Percentiles rank a stretch among this genome's conserved stretches.
Conservation (phyloP, 73 alveolate genomes). For the Tetrahymena malaccensis region DNA sequence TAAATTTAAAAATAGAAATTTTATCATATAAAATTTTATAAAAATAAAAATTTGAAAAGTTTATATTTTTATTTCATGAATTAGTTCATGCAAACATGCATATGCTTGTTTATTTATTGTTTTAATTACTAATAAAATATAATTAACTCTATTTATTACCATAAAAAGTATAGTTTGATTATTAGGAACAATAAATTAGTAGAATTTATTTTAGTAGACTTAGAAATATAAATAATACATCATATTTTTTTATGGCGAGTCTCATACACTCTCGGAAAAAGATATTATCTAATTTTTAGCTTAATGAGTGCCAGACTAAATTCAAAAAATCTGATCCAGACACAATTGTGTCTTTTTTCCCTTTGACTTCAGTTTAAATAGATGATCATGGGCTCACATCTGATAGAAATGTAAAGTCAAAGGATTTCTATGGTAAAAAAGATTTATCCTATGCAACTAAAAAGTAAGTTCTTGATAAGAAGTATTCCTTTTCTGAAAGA, state of each 20-base stretch:
- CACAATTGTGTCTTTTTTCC: not conserved
- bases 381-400: not conserved
- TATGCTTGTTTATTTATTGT: not conserved
- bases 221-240: too few species aligned
- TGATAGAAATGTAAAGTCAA: not conserved
- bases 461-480: not conserved
- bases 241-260: not conserved
- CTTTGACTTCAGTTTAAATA: not conserved
- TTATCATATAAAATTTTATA: too few species aligned
- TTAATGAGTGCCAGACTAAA: not conserved
- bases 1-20: not conserved
- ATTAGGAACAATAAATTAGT: not conserved
- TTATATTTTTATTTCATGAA: too few species aligned
- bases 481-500: not conserved
- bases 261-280: not conserved
- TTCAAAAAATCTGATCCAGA: not conserved
- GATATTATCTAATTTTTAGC: not conserved
- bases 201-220: not conserved
- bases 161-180: not conserved
- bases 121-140: too few species aligned
- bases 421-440: not conserved
- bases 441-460: not conserved
- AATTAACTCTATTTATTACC: not conserved
- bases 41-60: not conserved
- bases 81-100: too few species aligned